Base-by-base conservation (phyloP, 2,329 filamentous ascomycete genomes). In the Aspergillus sp. region DNA sequence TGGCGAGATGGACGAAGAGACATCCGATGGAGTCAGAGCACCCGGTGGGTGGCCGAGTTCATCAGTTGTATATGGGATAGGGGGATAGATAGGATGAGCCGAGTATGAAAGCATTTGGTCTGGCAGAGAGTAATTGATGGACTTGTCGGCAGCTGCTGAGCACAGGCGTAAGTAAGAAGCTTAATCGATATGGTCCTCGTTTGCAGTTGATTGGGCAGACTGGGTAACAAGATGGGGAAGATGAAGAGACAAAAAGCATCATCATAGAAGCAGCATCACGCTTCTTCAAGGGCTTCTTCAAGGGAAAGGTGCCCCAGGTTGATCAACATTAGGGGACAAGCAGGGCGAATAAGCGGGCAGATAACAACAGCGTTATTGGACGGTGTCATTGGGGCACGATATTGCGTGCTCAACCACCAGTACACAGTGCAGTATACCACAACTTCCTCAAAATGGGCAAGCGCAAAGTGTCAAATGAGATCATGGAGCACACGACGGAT, bases 1-100 rank as follows among this genome's bases (percentile, higher is more conserved):
- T 9, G 66, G 66, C 28, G 65, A 68, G 51, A 69, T 69, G 41
- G 66, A 69, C n/a, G 63, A 66, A 1, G 66, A 69, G 46, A 69
- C 64, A 48, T 68, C 65, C 33, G 66, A 69, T n/a, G 66, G 65
- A n/a, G 66, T 68, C 47, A 66, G 47, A 29, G 62, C 58, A 26
- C 66, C 65, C 29, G 60, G 57, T 10, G 55, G 62, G 43, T 65
- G 65, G 35, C 62, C 58, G 46, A 65, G 53, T 19, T 68, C 65
- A 52, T 68, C 65, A 47, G 60, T 56, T n/a, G 59, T 56, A 55
- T 65, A 68, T 19, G 63, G 61, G 42, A 66, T 62, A 46, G 65
- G 64, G 27, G 63, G 64, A 43, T 68, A 68, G 47, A 67, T 60
- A 9, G 65, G 60, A 40, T 67, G 63, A 39, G 64, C 54, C 53